Percentiles rank a stretch among this genome's conserved stretches.
Conservation (phyloP, 1,284 basidiomycete genomes). For the Papiliotrema laurentii region DNA sequence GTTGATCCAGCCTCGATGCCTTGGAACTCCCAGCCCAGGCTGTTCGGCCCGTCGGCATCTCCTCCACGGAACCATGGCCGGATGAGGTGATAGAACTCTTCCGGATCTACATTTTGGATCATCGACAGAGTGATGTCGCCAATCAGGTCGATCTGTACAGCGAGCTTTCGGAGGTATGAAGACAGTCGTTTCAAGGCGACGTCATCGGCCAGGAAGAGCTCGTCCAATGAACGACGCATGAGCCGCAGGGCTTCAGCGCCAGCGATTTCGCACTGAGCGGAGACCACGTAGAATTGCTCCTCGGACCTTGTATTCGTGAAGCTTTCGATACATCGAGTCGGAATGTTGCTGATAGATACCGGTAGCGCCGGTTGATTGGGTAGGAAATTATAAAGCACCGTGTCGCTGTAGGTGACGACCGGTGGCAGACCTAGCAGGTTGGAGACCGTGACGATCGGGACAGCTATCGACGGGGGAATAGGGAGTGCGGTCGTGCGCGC, state of each 20-base stretch:
- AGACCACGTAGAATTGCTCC: conserved; percentile 82
- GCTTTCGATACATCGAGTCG: conserved; percentile 55
- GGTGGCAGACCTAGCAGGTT: conserved; percentile 77
- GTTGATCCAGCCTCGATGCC: conserved; percentile 53
- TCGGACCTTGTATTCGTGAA: conserved; percentile 85
- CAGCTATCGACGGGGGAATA: conserved; percentile 58
- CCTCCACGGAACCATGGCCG: conserved; percentile 90
- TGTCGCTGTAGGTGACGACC: conserved; percentile 87
- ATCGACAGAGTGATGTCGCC: conserved; percentile 61
- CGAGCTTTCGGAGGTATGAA: conserved; percentile 63
- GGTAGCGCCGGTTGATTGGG: conserved; percentile 53
- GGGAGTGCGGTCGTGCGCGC: conserved; percentile 52
- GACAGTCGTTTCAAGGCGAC: conserved; percentile 71
- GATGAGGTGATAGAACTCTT: conserved; percentile 75
- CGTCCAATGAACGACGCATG: conserved; percentile 86
- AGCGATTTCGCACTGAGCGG: conserved; percentile 84
- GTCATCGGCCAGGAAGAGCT: conserved; percentile 80
- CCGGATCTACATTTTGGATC: conserved; percentile 68
- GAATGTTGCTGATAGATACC: conserved; percentile 56
- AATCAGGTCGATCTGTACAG: conserved; percentile 64
- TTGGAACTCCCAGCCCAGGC: conserved; percentile 73
- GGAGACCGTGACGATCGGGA: conserved; percentile 75
- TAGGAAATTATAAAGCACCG: conserved; percentile 83
- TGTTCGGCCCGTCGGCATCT: conserved; percentile 60
- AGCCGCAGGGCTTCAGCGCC: conserved; percentile 79